Evolutionary conservation across 768 basidiomycete species (phyloP), one percentile per base, ranked within the genome.

Genomic region (Lentinula guzmanii): DNA sequence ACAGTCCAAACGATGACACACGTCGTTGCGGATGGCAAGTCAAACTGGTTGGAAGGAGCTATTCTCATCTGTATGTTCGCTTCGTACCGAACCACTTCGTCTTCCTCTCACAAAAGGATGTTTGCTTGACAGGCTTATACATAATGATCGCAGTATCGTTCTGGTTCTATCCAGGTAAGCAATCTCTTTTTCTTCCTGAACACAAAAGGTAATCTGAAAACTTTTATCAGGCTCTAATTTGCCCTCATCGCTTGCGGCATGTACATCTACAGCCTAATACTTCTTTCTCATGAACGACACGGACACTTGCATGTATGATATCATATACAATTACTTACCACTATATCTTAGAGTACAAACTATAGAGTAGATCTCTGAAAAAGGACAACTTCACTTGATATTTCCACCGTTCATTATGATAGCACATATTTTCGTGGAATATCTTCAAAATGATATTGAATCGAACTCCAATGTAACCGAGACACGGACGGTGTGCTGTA

Each of bases 1-100:
- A 24, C 61, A 88, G 87, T 92, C 13, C 76, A 92, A 65, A 90
- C 91, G 3, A 91, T 96, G 72, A 91, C 90, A 68, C 92, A 91
- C 68, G 86, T 89, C 21, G 83, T 95, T 5, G 82, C 85, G 53
- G 95, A 97, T 66, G 93, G 93, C 11, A 90, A 86, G 69, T 91
- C 88, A 33, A 96, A 95, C 71, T 97, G 94, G 78, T 78, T 97
- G n/a, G 94, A 96, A 72, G 93, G 92, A 24, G 72, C 86, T 66
- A 86, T 92, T 60, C 79, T 93, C n/a, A 83, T 92, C 61, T 85
- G 87, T 71, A 48, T 83, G 86, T 62, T 76, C 86, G 61, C 80
- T 77, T 28, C 52, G 37, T n/a, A 35, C 35, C 1, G 21, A 33
- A 54, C 35, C 57, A 5, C 34, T 24, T 11, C 33, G 41, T 16